Conservation (phyloP, 208 protist species). For the Paratrypanosoma confusum region DNA sequence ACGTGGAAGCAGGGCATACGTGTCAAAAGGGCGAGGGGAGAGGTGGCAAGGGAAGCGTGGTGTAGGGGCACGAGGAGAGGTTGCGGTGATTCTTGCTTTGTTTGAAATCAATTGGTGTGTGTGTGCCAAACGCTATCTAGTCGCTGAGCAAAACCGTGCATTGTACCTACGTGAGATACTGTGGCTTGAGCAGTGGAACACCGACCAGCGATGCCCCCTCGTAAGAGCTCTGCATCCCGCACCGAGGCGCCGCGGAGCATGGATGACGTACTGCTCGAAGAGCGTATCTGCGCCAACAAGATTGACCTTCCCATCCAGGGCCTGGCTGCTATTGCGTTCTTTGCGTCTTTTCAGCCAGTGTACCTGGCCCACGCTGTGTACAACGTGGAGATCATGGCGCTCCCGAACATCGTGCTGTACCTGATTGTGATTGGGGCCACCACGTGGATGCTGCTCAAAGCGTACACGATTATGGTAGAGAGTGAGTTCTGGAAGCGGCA, state of each 20-base stretch:
- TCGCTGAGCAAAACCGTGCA: too few species aligned
- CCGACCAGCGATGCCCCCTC: too few species aligned
- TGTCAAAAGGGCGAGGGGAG: too few species aligned
- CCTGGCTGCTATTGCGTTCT: slow-evolving; percentile 45
- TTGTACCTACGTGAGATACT: too few species aligned
- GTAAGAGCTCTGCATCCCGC: too few species aligned
- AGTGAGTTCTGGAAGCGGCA: slow-evolving; percentile 85
- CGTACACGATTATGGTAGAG: slow-evolving; percentile 78
- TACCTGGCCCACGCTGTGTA: slow-evolving; percentile 83
- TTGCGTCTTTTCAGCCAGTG: slow-evolving; percentile 68
- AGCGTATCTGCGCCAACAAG: slow-evolving; percentile 73
- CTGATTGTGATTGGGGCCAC: slow-evolving; percentile 31
- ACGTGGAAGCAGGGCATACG: too few species aligned
- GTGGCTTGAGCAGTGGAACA: too few species aligned
- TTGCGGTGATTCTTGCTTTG: too few species aligned
- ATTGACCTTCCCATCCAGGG: slow-evolving; percentile 68
- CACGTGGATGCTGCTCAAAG: slow-evolving; percentile 69
- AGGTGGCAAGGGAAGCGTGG: too few species aligned
- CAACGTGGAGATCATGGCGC: slow-evolving; percentile 41
- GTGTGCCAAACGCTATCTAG: too few species aligned
- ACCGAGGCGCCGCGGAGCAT: neutral
- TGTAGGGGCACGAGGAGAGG: too few species aligned
- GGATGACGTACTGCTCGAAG: slow-evolving; percentile 71
- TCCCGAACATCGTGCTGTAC: slow-evolving; percentile 55
- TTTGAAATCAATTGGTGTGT: too few species aligned